phyloP scores from a whole-genome alignment of 306 rosid genomes.

The Begonia loranthoides region DNA sequence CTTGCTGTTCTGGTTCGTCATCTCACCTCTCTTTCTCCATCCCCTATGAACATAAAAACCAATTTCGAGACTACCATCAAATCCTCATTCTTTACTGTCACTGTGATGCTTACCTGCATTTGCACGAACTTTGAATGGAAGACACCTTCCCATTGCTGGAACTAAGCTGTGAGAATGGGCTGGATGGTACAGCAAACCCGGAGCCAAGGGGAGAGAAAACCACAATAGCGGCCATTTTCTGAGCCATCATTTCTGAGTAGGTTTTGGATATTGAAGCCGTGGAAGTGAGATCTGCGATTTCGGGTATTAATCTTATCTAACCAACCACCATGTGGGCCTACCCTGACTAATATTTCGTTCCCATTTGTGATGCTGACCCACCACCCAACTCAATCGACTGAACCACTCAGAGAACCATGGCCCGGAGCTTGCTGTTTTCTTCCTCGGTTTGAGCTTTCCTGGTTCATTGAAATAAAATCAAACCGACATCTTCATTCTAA shows the following conservation, averaged over 20 bases:
- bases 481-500: too few species aligned
- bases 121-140: conserved; percentile 46
- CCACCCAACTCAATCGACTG: too few species aligned
- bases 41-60: conserved; percentile 25
- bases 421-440: too few species aligned
- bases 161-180: conserved; percentile 11
- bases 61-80: neutral
- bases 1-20: conserved; percentile 81
- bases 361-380: too few species aligned
- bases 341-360: too few species aligned
- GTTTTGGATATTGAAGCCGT: neutral
- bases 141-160: conserved; percentile 19
- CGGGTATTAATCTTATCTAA: neutral
- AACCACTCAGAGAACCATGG: too few species aligned
- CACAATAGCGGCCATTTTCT: conserved; percentile 52
- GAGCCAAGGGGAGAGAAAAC: conserved; percentile 37
- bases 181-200: too few species aligned
- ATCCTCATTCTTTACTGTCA: neutral
- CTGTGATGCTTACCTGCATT: conserved; percentile 29
- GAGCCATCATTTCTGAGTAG: neutral
- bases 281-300: neutral
- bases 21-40: conserved; percentile 64
- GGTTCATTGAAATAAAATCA: too few species aligned
- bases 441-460: too few species aligned
- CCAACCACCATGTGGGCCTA: neutral